Evolutionary conservation across 202 grass and related monocot genomes (phyloP).

Genomic region (Zizania palustris): DNA sequence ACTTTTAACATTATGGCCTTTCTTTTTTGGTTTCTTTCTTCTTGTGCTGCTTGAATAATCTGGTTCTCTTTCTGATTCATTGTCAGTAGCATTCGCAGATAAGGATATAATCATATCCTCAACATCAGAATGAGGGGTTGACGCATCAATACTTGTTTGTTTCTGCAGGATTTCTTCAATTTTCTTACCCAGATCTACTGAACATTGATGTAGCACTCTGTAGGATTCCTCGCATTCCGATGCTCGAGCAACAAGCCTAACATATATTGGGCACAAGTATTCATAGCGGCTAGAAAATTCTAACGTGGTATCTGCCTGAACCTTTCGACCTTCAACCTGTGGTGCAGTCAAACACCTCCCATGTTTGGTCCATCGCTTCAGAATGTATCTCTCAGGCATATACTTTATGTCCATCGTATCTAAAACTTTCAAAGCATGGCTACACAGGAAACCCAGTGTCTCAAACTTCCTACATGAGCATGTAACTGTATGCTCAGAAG

Average conservation of each 20-base stretch:
- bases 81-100: constrained; percentile 34
- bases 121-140: constrained; percentile 31
- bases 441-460: constrained; percentile 58
- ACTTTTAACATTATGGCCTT: constrained; percentile 45
- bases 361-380: constrained; percentile 62
- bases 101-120: constrained; percentile 46
- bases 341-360: constrained; percentile 38
- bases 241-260: constrained; percentile 50
- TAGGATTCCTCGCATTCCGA: constrained; percentile 67
- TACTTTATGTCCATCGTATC: constrained; percentile 73
- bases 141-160: constrained; percentile 54
- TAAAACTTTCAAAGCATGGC: constrained; percentile 66
- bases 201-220: constrained; percentile 50
- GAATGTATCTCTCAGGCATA: constrained; percentile 54
- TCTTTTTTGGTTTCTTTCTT: constrained; percentile 39
- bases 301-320: constrained; percentile 53
- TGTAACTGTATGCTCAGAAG: constrained; percentile 51
- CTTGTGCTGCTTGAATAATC: constrained; percentile 46
- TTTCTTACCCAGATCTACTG: constrained; percentile 47
- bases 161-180: constrained; percentile 55
- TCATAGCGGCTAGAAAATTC: constrained; percentile 60
- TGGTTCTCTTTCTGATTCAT: constrained; percentile 33
- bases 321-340: constrained; percentile 34
- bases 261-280: constrained; percentile 56
- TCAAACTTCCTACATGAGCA: constrained; percentile 71